A percentile compares a stretch with the other conserved stretches of the same genome.
These are phyloP conservation scores for Globisporangium rhizosaccharum DNA, from an alignment of 352 stramenopile species.

Conservation along the genomic window DNA sequence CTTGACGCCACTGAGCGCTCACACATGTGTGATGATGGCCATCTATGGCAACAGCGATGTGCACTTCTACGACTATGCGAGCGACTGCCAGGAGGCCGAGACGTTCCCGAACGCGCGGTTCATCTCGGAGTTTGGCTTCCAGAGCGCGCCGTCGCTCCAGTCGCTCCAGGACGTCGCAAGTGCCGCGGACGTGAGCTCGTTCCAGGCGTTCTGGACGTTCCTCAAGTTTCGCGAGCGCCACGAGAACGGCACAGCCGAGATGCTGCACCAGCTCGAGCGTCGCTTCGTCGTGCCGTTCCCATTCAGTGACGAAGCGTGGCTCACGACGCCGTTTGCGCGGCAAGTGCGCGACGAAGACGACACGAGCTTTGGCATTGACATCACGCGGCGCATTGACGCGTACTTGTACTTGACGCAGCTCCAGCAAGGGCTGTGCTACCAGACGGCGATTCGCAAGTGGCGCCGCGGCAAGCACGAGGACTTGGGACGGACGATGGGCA, in stretches of 20 bases:
- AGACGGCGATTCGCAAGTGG: constrained; percentile 71
- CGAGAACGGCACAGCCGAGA: constrained; percentile 68
- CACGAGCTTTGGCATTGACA: constrained; percentile 30
- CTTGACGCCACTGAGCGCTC: neutral
- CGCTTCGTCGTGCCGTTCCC: constrained; percentile 71
- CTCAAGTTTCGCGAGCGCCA: constrained; percentile 81
- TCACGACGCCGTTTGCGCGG: constrained; percentile 18
- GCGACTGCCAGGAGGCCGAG: constrained; percentile 64
- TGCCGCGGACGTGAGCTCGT: constrained; percentile 50
- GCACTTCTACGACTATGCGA: constrained; percentile 83
- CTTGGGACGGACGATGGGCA: constrained; percentile 63
- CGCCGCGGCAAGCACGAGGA: constrained; percentile 46
- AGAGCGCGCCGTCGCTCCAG: constrained; percentile 61
- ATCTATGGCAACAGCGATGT: constrained; percentile 45
- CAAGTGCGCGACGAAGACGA: constrained; percentile 6
- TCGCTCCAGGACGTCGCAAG: constrained; percentile 49
- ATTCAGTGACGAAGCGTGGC: constrained; percentile 52
- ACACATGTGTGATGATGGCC: neutral
- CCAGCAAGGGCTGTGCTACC: constrained; percentile 74
- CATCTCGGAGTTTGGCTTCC: constrained; percentile 86
- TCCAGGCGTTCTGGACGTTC: constrained; percentile 65
- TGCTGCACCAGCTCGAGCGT: constrained; percentile 60
- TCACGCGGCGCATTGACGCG: constrained; percentile 41
- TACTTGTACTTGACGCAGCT: constrained; percentile 77
- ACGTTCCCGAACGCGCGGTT: constrained; percentile 75